Evolutionary conservation across 495 filamentous ascomycete genomes (phyloP), one percentile per base, ranked within the genome.

Genomic region (Neurospora tetraspora): DNA sequence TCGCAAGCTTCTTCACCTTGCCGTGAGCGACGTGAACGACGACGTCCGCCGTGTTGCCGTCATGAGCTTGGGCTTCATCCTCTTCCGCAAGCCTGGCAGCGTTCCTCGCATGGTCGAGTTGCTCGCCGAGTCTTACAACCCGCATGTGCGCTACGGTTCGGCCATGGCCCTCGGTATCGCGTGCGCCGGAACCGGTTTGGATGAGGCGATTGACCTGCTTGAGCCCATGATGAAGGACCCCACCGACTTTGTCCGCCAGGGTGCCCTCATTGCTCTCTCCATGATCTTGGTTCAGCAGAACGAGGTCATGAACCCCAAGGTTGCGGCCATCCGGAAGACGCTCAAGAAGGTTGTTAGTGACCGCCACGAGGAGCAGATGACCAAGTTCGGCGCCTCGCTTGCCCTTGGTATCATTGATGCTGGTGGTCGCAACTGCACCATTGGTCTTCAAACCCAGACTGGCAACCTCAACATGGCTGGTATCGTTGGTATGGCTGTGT

Each of bases 181-280:
- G 42, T 98, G 96, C 76, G 96, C 96, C 36, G 96, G 96, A 39
- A 99, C 96, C 45, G 96, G 96, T 27, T 83, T 98, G 36, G 95
- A 98, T 74, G 96, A 98, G 82, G 96, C 96, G 4, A 96, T 98
- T 74, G 96, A 98, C 75, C 87, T 99, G 38, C 86, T 99, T 10
- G 96, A 99, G 82, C 96, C 96, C 34, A 98, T 99, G 96, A 94
- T 97, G 82, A 99, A 99, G 85, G 96, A 99, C 78, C 96, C 96
- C 18, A 96, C 93, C 70, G 96, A 99, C 84, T 99, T 99, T 78
- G 96, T 99, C 38, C 90, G 96, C 73, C 96, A 99, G 80, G 96
- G 96, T 76, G 96, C 96, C n/a, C 83, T 98, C 71, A 98, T 99
- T 76, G 86, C 94, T 1, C 86, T 98, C 53, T 89, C 96, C 71